Evolutionary conservation across 225 moss, liverwort and hornwort species (phyloP), one percentile per base, ranked within the genome.

Genomic region (Bryoerythrophyllum caledonicum): DNA sequence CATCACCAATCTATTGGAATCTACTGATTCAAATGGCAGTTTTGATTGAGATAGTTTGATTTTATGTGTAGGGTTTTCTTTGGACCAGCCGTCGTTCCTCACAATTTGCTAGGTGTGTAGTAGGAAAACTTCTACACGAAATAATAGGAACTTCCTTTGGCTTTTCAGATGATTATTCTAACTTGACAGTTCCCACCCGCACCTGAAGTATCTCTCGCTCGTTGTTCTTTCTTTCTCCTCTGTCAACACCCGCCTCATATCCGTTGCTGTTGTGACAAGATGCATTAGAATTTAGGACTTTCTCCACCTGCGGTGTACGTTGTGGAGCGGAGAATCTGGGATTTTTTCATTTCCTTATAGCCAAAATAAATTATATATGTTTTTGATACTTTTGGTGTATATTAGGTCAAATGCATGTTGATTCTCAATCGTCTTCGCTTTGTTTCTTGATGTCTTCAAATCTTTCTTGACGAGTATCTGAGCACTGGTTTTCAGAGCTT

Each of bases 41-140:
- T 80, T 44, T 23, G 46, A 57, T 67, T 76, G 35, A 73, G 7
- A 28, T 63, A 59, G 67, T 14, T 66, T 51, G 69, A 38, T 41
- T 74, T 44, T 63, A 21, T 74, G 59, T 83, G n/a, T n/a, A n/a
- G n/a, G n/a, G 55, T 96, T 78, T 79, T 69, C 49, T 24, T 65
- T 96, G 79, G 96, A 96, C 68, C 83, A 84, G 48, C 93, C 91
- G 23, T 93, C 96, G 60, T 96, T 96, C 82, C 90, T 86, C 70
- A 91, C 90, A 49, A 81, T 86, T 67, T 96, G 96, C 74, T 91
- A 93, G 93, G 96, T 93, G 60, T 43, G 43, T 28, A 28, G 27
- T 59, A 28, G 41, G 7, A 43, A 71, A 27, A 58, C 6, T 26
- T 27, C 3, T 26, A 41, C 24, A 6, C 40, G 26, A 71, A 41